These are phyloP conservation scores for Eucalyptus caleyi DNA, from an alignment of 345 rosid species.

Conservation along the genomic window DNA sequence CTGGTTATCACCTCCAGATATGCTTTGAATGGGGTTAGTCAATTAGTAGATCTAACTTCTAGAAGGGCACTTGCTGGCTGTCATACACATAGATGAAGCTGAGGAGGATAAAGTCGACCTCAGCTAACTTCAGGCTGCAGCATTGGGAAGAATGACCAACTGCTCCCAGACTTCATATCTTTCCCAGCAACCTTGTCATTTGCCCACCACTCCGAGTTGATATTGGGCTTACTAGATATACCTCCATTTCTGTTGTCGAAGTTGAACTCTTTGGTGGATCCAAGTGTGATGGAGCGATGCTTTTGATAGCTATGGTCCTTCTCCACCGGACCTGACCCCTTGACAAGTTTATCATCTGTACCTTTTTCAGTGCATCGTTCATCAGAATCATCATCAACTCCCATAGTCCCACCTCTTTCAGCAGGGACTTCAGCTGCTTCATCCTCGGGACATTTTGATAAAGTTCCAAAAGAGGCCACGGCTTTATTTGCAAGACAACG, in stretches of 20 bases:
- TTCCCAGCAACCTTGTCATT: constrained; percentile 71
- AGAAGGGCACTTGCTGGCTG: neutral
- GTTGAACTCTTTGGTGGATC: constrained; percentile 85
- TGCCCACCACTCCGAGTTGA: constrained; percentile 81
- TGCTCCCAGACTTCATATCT: constrained; percentile 27
- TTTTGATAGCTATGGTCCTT: constrained; percentile 28
- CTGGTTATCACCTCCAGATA: neutral
- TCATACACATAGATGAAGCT: neutral
- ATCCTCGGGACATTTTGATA: constrained; percentile 17
- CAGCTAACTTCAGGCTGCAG: constrained; percentile 72
- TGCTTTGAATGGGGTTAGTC: neutral
- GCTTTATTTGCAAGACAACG: constrained; percentile 70
- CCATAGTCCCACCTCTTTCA: neutral
- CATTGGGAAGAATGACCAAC: constrained; percentile 85
- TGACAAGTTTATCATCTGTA: constrained; percentile 9
- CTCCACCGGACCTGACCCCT: constrained; percentile 29
- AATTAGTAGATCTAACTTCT: neutral
- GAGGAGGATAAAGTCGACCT: constrained; percentile 1
- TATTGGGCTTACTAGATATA: constrained; percentile 28
- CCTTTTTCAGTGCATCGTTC: constrained; percentile 9
- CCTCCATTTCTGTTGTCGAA: constrained; percentile 71
- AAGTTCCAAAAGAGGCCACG: constrained; percentile 12
- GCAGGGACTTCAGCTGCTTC: neutral
- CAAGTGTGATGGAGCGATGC: constrained; percentile 70
- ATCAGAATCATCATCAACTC: neutral